Conservation (phyloP, 2,329 filamentous ascomycete genomes). For the Ceratocystis diversiconidia region DNA sequence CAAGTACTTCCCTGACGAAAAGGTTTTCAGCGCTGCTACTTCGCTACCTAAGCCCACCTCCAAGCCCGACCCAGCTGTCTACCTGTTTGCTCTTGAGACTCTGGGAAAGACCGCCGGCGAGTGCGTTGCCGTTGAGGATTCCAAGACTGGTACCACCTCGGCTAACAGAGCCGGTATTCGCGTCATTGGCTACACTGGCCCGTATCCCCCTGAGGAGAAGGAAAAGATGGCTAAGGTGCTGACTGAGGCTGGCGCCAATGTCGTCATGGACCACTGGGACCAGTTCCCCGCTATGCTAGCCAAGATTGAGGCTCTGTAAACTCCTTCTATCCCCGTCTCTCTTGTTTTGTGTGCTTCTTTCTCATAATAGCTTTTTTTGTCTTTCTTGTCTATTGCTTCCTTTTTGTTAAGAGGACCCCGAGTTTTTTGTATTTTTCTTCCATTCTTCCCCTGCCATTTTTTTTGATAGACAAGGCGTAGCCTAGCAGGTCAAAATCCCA, state of each 20-base stretch:
- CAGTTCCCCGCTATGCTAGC: conserved; percentile 37
- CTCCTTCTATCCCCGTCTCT: neutral
- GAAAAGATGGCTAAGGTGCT: conserved; percentile 51
- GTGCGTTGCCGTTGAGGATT: conserved; percentile 75
- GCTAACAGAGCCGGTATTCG: conserved; percentile 61
- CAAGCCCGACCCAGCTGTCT: conserved; percentile 85
- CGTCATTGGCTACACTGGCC: conserved; percentile 73
- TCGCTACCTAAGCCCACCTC: conserved; percentile 66
- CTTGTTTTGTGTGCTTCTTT: conserved; percentile 2
- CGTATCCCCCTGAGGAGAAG: conserved; percentile 49
- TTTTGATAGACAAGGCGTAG: neutral
- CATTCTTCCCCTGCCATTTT: neutral
- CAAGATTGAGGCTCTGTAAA: conserved; percentile 29
- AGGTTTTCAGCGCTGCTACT: conserved; percentile 70
- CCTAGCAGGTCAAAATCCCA: neutral
- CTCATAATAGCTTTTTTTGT: neutral
- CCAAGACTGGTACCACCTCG: conserved; percentile 68
- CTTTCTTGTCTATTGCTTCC: neutral
- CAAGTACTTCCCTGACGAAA: conserved; percentile 61
- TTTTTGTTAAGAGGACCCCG: neutral
- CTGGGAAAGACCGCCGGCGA: conserved; percentile 58
- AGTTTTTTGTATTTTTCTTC: neutral
- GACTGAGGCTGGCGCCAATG: conserved; percentile 44
- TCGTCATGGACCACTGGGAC: conserved; percentile 47
- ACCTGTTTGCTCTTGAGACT: conserved; percentile 60